Conservation (phyloP, 1,284 basidiomycete species). For the Naganishia cerealis region DNA sequence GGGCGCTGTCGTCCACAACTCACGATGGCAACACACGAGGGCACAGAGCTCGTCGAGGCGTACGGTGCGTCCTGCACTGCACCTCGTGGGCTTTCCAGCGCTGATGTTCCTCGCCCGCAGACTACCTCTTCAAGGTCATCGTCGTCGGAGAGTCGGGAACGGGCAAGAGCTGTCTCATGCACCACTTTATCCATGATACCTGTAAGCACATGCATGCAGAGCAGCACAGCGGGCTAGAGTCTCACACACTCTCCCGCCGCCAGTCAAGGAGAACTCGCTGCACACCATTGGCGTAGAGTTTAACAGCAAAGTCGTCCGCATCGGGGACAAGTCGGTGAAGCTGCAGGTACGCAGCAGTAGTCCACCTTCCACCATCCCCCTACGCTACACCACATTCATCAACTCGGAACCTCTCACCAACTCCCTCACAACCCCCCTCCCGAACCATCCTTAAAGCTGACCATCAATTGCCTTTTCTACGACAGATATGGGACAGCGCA, state of each 20-base stretch:
- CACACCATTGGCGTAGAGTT: slow-evolving; percentile 98
- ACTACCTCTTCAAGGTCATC: slow-evolving; percentile 97
- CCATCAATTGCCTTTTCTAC: too few species aligned
- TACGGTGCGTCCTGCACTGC: slow-evolving; percentile 63
- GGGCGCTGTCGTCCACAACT: slow-evolving; percentile 29
- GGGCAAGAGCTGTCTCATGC: slow-evolving; percentile 92
- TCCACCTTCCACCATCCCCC: slow-evolving; percentile 38
- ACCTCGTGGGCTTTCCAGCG: not conserved
- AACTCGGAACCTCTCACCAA: not conserved
- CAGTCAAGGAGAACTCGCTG: slow-evolving; percentile 93
- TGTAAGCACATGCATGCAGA: slow-evolving; percentile 62
- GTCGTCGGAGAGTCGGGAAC: slow-evolving; percentile 94
- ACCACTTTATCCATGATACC: slow-evolving; percentile 91
- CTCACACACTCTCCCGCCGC: not conserved
- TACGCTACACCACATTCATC: not conserved
- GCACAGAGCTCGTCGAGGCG: slow-evolving; percentile 85
- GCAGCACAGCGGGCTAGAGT: not conserved
- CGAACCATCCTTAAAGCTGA: slow-evolving; percentile 26
- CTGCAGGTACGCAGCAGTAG: slow-evolving; percentile 65
- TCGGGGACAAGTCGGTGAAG: slow-evolving; percentile 90
- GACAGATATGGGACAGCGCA: slow-evolving; percentile 84
- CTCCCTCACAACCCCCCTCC: not conserved
- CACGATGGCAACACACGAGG: slow-evolving; percentile 61
- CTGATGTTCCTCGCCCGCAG: slow-evolving; percentile 54
- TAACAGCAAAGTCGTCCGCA: slow-evolving; percentile 79